Evolutionary conservation across 2,329 filamentous ascomycete species (phyloP).

Genomic region (Cordyceps cateniannulata): DNA sequence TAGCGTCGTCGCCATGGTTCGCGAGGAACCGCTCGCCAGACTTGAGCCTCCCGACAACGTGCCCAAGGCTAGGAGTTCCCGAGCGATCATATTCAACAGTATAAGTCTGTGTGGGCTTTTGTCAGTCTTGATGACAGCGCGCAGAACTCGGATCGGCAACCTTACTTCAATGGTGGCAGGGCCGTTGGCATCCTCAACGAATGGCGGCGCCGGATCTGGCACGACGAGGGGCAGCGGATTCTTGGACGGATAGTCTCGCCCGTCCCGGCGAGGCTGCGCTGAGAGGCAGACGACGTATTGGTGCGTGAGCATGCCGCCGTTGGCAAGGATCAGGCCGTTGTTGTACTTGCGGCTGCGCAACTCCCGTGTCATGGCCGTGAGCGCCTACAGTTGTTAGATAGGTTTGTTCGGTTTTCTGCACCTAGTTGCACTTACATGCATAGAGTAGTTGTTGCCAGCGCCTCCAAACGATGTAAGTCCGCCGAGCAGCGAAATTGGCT

Average conservation of each 20-base stretch:
- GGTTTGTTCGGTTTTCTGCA: background rate
- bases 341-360: slow-evolving; percentile 39
- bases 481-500: slow-evolving; percentile 55
- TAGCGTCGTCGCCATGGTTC: slow-evolving; percentile 21
- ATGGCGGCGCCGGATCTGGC: slow-evolving; percentile 13
- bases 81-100: slow-evolving; percentile 25
- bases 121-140: background rate
- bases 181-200: slow-evolving; percentile 17
- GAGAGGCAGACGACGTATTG: slow-evolving; percentile 58
- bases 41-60: slow-evolving; percentile 19
- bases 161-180: slow-evolving; percentile 22
- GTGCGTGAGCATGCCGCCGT: slow-evolving; percentile 59
- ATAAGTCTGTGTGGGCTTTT: slow-evolving; percentile 20
- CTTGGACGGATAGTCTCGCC: slow-evolving; percentile 12
- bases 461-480: slow-evolving; percentile 64
- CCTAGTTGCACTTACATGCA: slow-evolving; percentile 48
- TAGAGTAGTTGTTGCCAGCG: slow-evolving; percentile 65
- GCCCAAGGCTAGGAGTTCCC: slow-evolving; percentile 15
- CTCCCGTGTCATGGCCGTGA: slow-evolving; percentile 49
- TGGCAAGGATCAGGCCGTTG: slow-evolving; percentile 55
- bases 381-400: slow-evolving; percentile 19
- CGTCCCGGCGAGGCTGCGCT: slow-evolving; percentile 26
- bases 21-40: slow-evolving; percentile 22
- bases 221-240: slow-evolving; percentile 14
- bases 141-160: slow-evolving; percentile 3